Percentiles rank a stretch among this genome's conserved stretches.
Evolutionary conservation across 176 grass and related monocot genomes (phyloP).

Genomic region (Triticum timopheevii): DNA sequence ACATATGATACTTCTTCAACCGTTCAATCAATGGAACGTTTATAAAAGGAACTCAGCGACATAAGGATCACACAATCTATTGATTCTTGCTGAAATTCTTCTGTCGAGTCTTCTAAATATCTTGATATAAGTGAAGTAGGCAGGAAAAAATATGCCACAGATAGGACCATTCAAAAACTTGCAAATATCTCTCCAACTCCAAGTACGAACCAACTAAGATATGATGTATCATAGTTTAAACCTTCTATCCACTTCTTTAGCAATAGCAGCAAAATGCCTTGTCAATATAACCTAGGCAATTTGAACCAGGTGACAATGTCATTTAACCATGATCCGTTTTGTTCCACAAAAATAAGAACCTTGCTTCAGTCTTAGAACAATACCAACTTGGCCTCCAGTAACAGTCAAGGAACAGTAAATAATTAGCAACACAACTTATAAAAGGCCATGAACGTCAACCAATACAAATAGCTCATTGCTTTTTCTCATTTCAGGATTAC

Average conservation of each 20-base stretch:
- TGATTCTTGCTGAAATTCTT: neutral
- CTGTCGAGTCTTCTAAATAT: neutral
- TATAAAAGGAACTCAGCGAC: neutral
- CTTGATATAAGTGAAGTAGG: neutral
- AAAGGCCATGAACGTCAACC: neutral
- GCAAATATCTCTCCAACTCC: neutral
- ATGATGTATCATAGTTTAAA: neutral
- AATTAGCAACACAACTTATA: neutral
- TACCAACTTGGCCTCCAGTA: neutral
- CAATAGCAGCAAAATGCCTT: neutral
- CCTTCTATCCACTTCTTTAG: neutral
- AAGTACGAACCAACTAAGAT: neutral
- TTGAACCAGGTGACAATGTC: neutral
- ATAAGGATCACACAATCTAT: neutral
- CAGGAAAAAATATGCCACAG: neutral
- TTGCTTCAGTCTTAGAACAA: neutral
- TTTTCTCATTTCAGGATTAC: neutral
- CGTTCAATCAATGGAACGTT: neutral
- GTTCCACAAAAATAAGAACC: neutral
- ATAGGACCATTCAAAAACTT: neutral
- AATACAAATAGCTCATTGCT: neutral
- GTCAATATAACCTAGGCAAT: neutral
- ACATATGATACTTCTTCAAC: neutral
- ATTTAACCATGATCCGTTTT: neutral
- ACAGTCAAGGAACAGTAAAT: neutral